Conservation (phyloP, 352 stramenopile genomes). For the Phytophthora palmivora region DNA sequence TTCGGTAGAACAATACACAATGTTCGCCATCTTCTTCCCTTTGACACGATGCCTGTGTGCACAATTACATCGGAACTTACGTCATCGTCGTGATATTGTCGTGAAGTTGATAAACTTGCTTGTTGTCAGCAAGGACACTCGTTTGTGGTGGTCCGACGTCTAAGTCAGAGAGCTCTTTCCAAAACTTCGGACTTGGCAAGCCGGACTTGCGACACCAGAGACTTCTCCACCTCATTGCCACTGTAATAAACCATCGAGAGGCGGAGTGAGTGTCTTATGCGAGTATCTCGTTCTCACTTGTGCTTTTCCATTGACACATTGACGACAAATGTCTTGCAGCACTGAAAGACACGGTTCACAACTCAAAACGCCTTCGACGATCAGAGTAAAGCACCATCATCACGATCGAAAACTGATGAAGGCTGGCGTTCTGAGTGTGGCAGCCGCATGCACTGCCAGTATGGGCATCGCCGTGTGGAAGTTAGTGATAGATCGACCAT, state of each 20-base stretch:
- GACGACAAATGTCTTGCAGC: background rate
- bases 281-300: background rate
- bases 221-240: background rate
- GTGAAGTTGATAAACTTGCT: background rate
- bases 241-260: background rate
- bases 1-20: constrained; percentile 1
- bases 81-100: background rate
- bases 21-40: background rate
- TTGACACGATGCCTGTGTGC: too few species aligned
- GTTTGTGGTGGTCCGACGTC: background rate
- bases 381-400: background rate
- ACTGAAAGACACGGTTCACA: background rate
- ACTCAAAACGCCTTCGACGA: background rate
- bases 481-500: constrained; percentile 4
- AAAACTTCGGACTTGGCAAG: background rate
- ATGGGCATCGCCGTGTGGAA: constrained; percentile 13
- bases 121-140: background rate
- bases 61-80: too few species aligned
- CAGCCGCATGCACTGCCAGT: constrained; percentile 7
- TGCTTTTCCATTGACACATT: background rate
- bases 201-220: background rate
- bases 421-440: constrained; percentile 13
- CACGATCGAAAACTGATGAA: constrained; percentile 12
- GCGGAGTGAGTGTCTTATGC: background rate
- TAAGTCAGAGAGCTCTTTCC: background rate